Percentiles rank a stretch among this genome's conserved stretches.
Evolutionary conservation across 2,329 filamentous ascomycete species (phyloP).

Genomic region (Alternaria gansuensis): DNA sequence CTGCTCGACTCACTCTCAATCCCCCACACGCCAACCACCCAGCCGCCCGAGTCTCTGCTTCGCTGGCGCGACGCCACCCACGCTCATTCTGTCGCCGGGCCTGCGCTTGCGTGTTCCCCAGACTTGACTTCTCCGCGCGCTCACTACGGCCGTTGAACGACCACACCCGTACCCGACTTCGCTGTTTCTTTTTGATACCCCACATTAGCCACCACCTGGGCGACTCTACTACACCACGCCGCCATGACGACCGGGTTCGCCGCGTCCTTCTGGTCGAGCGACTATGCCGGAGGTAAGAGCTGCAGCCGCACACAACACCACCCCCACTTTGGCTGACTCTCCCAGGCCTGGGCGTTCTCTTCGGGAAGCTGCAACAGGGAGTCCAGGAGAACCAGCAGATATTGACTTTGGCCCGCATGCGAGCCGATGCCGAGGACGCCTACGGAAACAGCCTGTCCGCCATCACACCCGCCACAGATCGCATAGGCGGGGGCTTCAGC

Average conservation of each 20-base stretch:
- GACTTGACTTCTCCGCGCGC: slow-evolving; percentile 42
- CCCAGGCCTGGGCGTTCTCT: slow-evolving; percentile 83
- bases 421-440: slow-evolving; percentile 91
- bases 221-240: slow-evolving; percentile 24
- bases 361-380: slow-evolving; percentile 95
- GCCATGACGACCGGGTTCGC: slow-evolving; percentile 70
- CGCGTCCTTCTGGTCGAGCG: slow-evolving; percentile 96
- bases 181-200: slow-evolving; percentile 18
- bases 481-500: slow-evolving; percentile 81
- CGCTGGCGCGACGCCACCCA: slow-evolving; percentile 13
- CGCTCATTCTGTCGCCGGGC: slow-evolving; percentile 15
- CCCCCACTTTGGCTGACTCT: slow-evolving; percentile 36
- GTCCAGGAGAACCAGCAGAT: slow-evolving; percentile 95
- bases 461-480: slow-evolving; percentile 83
- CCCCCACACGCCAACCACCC: slow-evolving; percentile 12
- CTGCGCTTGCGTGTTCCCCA: slow-evolving; percentile 40
- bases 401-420: slow-evolving; percentile 88
- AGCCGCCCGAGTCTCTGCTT: slow-evolving; percentile 18
- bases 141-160: slow-evolving; percentile 30
- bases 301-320: slow-evolving; percentile 38
- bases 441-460: slow-evolving; percentile 84
- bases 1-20: background rate
- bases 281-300: slow-evolving; percentile 91
- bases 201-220: slow-evolving; percentile 28
- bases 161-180: slow-evolving; percentile 14